Conservation (phyloP, 176 grass and related monocot species). For the Triticum dicoccoides region DNA sequence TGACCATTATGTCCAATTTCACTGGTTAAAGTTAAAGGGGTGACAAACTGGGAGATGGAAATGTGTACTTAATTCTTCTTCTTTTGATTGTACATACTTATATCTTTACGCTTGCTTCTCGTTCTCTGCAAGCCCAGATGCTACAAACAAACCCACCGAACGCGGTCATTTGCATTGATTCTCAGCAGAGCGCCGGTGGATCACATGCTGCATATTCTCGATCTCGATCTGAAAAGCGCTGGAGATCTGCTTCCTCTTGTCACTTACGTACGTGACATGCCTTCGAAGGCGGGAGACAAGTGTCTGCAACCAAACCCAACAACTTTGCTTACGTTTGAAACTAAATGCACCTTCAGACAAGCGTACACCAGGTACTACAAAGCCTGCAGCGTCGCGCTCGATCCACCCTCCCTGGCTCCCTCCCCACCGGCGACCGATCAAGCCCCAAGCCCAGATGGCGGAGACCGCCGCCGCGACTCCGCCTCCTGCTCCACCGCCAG, state of each 20-base stretch:
- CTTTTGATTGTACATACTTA: too few species aligned
- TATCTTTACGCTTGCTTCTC: too few species aligned
- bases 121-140: too few species aligned
- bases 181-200: too few species aligned
- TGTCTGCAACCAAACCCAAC: constrained; percentile 22
- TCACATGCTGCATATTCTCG: too few species aligned
- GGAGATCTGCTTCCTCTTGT: not conserved
- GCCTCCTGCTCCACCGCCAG: not conserved
- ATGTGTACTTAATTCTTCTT: too few species aligned
- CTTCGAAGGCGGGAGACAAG: constrained; percentile 20
- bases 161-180: too few species aligned
- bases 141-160: too few species aligned
- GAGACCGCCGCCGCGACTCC: not conserved
- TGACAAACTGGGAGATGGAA: too few species aligned
- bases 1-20: too few species aligned
- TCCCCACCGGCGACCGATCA: not conserved
- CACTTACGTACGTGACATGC: not conserved
- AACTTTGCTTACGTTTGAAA: constrained; percentile 46
- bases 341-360: constrained; percentile 2
- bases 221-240: too few species aligned
- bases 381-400: not conserved
- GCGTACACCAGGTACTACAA: not conserved
- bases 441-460: constrained; percentile 40
- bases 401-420: not conserved
- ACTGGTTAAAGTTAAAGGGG: too few species aligned